A percentile compares a stretch with the other conserved stretches of the same genome.
Conservation (phyloP, 257 asterid species). For the Phtheirospermum japonicum region DNA sequence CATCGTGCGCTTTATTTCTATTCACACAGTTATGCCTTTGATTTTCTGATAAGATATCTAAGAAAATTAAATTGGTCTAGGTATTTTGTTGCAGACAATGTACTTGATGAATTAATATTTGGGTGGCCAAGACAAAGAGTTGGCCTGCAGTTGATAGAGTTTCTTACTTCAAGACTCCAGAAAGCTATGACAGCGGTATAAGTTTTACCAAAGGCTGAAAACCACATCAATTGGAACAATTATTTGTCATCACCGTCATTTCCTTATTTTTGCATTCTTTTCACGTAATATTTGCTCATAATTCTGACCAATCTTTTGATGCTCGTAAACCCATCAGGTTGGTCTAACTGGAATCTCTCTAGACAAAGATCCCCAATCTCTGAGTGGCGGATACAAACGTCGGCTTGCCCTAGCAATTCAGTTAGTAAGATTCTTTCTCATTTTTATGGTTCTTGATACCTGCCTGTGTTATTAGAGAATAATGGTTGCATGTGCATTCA, state of each 20-base stretch:
- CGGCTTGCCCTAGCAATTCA: conserved; percentile 94
- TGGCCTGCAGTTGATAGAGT: conserved; percentile 71
- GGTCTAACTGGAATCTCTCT: conserved; percentile 68
- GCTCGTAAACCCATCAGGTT: conserved; percentile 43
- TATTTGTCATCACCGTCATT: conserved; percentile 22
- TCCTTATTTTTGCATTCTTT: conserved; percentile 9
- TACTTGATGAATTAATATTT: conserved; percentile 86
- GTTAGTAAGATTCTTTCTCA: conserved; percentile 51
- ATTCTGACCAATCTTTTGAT: conserved; percentile 21
- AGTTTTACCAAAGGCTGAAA: conserved; percentile 18
- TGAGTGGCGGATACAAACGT: conserved; percentile 96
- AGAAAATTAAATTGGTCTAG: conserved; percentile 40
- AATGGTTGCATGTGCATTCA: conserved; percentile 17
- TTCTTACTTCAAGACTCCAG: conserved; percentile 79
- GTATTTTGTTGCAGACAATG: conserved; percentile 83
- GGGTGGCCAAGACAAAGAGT: conserved; percentile 94
- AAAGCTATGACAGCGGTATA: conserved; percentile 81
- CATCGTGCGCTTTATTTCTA: conserved; percentile 18
- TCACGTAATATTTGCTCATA: conserved; percentile 14
- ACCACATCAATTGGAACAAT: conserved; percentile 21
- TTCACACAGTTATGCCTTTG: conserved; percentile 24
- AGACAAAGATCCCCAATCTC: conserved; percentile 83
- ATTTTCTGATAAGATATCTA: conserved; percentile 28
- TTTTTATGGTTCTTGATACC: conserved; percentile 13
- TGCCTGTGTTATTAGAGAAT: conserved; percentile 24